Percentiles rank a stretch among this genome's conserved stretches.
Conservation (phyloP, 1,139 yeast species). For the Diutina siamensis region DNA sequence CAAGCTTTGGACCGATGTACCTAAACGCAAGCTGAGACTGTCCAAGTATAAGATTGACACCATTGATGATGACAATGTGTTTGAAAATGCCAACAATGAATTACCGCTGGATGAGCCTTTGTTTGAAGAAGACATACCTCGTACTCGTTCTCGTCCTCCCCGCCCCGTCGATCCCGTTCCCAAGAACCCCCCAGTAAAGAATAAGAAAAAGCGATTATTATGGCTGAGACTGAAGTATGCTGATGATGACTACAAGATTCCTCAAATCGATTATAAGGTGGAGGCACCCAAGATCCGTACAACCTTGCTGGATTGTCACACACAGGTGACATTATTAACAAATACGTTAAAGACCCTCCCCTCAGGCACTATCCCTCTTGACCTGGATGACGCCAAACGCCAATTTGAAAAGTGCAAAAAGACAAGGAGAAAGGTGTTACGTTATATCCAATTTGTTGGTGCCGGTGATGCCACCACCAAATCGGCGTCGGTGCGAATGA, state of each 20-base stretch:
- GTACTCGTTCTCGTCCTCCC: background rate
- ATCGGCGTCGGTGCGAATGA: conserved; percentile 17
- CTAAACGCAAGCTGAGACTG: conserved; percentile 9
- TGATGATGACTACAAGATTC: conserved; percentile 49
- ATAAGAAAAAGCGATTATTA: conserved; percentile 10
- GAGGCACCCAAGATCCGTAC: conserved; percentile 66
- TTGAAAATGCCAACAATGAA: background rate
- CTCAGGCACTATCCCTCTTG: conserved; percentile 43
- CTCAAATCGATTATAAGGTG: conserved; percentile 54
- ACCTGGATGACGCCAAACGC: conserved; percentile 44
- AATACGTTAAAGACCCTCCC: conserved; percentile 55
- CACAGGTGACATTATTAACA: conserved; percentile 59
- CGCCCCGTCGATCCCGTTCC: background rate
- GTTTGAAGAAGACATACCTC: background rate
- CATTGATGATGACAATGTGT: background rate
- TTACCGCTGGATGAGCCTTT: background rate
- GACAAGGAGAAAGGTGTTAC: conserved; percentile 63
- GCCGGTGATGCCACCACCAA: conserved; percentile 30
- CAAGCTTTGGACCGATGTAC: conserved; percentile 29
- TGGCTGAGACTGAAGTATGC: conserved; percentile 16
- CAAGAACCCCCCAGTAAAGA: background rate
- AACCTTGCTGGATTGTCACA: conserved; percentile 65
- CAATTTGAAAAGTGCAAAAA: conserved; percentile 67
- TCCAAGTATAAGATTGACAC: background rate
- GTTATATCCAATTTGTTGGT: conserved; percentile 73